These are phyloP conservation scores for Blastosporella zonata DNA, from an alignment of 1,284 basidiomycete genomes.

Conservation along the genomic window DNA sequence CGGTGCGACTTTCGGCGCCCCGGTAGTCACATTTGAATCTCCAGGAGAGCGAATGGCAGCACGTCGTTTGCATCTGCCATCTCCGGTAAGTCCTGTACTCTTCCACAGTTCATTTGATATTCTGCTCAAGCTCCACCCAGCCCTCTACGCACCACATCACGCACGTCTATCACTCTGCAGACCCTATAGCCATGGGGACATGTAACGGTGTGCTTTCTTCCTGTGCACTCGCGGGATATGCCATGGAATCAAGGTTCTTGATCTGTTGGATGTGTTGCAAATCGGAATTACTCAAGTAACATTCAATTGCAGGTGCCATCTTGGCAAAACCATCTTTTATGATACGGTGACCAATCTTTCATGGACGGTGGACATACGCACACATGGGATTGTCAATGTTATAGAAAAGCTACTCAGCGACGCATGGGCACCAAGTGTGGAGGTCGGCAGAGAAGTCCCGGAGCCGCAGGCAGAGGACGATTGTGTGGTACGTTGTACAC, in stretches of 20 bases:
- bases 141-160: conserved; percentile 73
- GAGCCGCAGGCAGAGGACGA: conserved; percentile 47
- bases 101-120: not conserved
- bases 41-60: conserved; percentile 91
- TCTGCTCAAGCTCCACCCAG: conserved; percentile 30
- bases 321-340: conserved; percentile 83
- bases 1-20: conserved; percentile 89
- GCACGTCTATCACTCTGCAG: conserved; percentile 85
- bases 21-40: conserved; percentile 87
- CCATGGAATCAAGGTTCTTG: conserved; percentile 67
- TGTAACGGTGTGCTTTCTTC: conserved; percentile 76
- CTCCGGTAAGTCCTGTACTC: conserved; percentile 48
- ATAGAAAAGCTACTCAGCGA: conserved; percentile 74
- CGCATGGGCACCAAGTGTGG: conserved; percentile 70
- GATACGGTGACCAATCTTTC: conserved; percentile 85
- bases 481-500: conserved; percentile 52
- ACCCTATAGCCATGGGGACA: conserved; percentile 83
- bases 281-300: not conserved
- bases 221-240: conserved; percentile 73
- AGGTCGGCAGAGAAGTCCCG: conserved; percentile 60
- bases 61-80: conserved; percentile 83
- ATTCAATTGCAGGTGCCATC: conserved; percentile 61
- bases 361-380: conserved; percentile 82
- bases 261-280: not conserved
- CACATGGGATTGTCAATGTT: conserved; percentile 80